phyloP scores from a whole-genome alignment of 73 alveolate species.

The Stentor coeruleus region DNA sequence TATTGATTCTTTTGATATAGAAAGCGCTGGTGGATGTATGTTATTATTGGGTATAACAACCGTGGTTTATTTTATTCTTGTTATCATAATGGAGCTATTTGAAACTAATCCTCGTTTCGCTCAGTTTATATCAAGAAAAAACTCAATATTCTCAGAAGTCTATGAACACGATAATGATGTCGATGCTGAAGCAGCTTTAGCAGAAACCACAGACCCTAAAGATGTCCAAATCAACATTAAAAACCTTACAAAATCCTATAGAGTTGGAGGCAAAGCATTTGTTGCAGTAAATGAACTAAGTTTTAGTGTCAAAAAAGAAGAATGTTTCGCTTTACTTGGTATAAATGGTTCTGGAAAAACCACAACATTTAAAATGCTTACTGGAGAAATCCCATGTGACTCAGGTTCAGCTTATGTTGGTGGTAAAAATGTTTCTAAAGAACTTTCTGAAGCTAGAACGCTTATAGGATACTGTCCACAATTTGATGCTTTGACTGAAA shows the following conservation, averaged over 20 bases:
- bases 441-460: conserved; percentile 59
- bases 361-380: conserved; percentile 53
- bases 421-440: conserved; percentile 47
- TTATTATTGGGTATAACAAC: conserved; percentile 29
- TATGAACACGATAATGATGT: conserved; percentile 46
- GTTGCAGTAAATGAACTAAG: conserved; percentile 55
- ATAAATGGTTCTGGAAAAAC: conserved; percentile 68
- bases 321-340: conserved; percentile 60
- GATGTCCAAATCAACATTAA: conserved; percentile 45
- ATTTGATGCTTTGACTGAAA: conserved; percentile 72
- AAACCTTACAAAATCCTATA: conserved; percentile 54
- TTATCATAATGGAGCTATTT: conserved; percentile 34
- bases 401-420: conserved; percentile 53
- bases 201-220: conserved; percentile 40
- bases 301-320: conserved; percentile 53
- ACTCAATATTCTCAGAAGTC: conserved; percentile 13
- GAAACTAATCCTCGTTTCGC: conserved; percentile 31
- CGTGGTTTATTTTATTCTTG: conserved; percentile 27
- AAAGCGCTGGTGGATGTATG: conserved; percentile 40
- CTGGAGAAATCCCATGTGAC: conserved; percentile 70
- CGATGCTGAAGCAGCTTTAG: conserved; percentile 31
- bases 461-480: conserved; percentile 89
- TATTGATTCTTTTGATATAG: conserved; percentile 28
- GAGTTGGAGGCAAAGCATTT: too few relatives aligned
- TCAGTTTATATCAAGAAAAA: conserved; percentile 31